These are phyloP conservation scores for Trichoderma koningiopsis DNA, from an alignment of 2,329 filamentous ascomycete species.

Conservation along the genomic window DNA sequence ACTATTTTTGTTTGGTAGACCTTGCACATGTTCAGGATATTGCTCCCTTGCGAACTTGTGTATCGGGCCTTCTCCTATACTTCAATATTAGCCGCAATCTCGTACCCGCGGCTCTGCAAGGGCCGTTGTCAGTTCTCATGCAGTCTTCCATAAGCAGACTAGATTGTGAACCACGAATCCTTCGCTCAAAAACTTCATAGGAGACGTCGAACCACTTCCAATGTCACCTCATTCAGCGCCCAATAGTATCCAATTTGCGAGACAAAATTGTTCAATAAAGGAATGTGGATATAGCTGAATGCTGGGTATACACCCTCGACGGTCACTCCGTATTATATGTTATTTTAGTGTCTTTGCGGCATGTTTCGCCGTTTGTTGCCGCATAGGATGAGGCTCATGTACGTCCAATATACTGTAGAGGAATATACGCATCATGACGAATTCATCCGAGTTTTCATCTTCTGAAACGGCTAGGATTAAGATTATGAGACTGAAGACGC, in stretches of 20 bases:
- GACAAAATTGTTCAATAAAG: not conserved
- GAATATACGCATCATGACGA: not conserved
- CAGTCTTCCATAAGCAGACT: not conserved
- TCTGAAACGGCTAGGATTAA: not conserved
- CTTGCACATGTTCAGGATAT: not conserved
- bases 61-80: not conserved
- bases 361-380: not conserved
- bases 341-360: not conserved
- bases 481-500: not conserved
- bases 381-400: not conserved
- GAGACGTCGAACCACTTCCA: not conserved
- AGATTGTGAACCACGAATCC: not conserved
- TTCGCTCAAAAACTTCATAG: not conserved
- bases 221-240: not conserved
- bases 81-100: not conserved
- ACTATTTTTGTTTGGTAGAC: not conserved
- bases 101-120: not conserved
- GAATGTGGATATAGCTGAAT: not conserved
- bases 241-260: not conserved
- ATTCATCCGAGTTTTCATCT: not conserved
- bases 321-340: not conserved
- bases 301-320: not conserved
- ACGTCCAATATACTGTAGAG: not conserved
- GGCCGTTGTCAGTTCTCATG: not conserved
- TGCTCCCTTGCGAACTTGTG: not conserved